Evolutionary conservation across 2,329 filamentous ascomycete species (phyloP).

Genomic region (Paecilomyces sp.): DNA sequence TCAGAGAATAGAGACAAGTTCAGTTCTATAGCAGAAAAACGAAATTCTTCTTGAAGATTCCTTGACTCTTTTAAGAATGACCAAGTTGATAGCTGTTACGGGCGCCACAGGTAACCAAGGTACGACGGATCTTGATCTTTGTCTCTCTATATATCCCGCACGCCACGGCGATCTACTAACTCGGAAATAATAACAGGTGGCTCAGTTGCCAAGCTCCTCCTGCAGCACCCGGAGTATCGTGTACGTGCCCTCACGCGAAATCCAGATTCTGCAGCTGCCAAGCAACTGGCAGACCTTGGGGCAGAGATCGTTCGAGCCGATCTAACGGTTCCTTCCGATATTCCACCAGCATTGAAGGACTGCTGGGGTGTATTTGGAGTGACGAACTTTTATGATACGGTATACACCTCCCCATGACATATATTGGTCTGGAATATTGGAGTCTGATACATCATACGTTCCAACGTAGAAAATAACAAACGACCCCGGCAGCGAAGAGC

Average conservation of each 20-base stretch:
- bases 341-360: constrained; percentile 3
- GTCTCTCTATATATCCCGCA: neutral
- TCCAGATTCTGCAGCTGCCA: constrained; percentile 7
- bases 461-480: constrained; percentile 5
- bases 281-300: constrained; percentile 7
- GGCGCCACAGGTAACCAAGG: neutral
- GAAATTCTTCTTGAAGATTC: neutral
- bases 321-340: constrained; percentile 7
- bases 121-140: neutral
- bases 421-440: neutral
- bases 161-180: neutral
- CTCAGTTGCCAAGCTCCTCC: constrained; percentile 12
- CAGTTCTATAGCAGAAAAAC: neutral
- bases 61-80: neutral
- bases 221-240: constrained; percentile 11
- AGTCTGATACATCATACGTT: neutral
- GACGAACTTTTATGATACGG: constrained; percentile 10
- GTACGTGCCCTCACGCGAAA: constrained; percentile 13
- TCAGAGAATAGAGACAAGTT: neutral
- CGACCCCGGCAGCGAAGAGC: constrained; percentile 10
- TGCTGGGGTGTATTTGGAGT: constrained; percentile 12
- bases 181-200: constrained; percentile 6
- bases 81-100: neutral
- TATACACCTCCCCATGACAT: neutral
- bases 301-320: constrained; percentile 14